Evolutionary conservation across 2,329 filamentous ascomycete species (phyloP), one percentile per base, ranked within the genome.

Genomic region (Sphaceloma murrayae): DNA sequence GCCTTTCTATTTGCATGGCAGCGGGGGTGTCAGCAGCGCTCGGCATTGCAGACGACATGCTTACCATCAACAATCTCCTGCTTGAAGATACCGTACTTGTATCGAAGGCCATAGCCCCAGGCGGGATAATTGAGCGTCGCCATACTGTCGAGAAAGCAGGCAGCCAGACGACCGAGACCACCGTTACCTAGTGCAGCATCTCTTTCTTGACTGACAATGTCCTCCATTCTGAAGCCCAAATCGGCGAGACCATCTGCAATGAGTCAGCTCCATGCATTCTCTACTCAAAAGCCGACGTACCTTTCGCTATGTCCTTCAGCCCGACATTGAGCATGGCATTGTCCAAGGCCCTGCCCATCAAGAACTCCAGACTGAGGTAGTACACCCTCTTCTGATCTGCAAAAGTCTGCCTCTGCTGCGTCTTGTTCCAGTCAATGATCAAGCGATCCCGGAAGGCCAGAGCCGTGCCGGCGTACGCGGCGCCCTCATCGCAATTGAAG

Each of bases 311-410:
- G 55, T 87, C 77, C 67, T 96, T 98, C 62, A 86, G 73, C 17
- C 85, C 85, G 46, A 94, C 78, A 62, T 98, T 98, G 53, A 98
- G 75, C 85, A 98, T 95, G 51, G 91, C 89, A 76, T 98, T 98
- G 71, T 98, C 91, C 51, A 98, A 69, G 34, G 91, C 84, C 60
- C 91, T 76, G 31, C 91, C 91, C 91, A 98, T 98, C 57, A 98
- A 69, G 58, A 98, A 98, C 66, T 98, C 91, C 47, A 98, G 77
- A 54, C 88, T 95, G 49, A 98, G 76, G 62, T 98, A 98, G 69
- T 98, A 98, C 54, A 98, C 77, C 49, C 91, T 79, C 74, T 98
- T 98, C 65, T 78, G 79, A 61, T 96, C 91, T 46, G 76, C 73
- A 57, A 84, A 86, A 0, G 89, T 95, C 67, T 98, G 91, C 49